Conservation (phyloP, 2,329 filamentous ascomycete genomes). For the Aspergillus brunneoviolaceus region DNA sequence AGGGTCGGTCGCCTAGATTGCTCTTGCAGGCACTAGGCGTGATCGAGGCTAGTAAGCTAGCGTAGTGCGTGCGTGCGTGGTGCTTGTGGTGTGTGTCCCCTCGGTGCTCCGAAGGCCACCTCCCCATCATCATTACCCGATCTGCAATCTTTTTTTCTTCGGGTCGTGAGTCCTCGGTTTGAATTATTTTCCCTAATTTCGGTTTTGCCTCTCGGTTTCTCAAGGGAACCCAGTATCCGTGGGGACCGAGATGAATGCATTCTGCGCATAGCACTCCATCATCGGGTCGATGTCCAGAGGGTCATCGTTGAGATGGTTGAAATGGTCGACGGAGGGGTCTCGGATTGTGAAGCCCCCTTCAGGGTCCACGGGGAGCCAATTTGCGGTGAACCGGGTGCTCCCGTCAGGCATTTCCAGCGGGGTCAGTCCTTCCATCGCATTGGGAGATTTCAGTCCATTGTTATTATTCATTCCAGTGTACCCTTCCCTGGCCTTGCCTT, state of each 20-base stretch:
- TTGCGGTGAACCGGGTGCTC: slow-evolving; percentile 29
- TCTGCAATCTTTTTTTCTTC: too few species aligned
- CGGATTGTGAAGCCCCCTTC: slow-evolving; percentile 31
- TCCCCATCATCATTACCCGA: not conserved
- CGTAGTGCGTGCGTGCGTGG: not conserved
- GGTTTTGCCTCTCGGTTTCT: not conserved
- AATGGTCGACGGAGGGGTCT: slow-evolving; percentile 1
- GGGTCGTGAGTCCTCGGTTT: not conserved
- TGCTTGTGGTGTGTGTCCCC: not conserved
- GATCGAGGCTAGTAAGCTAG: not conserved
- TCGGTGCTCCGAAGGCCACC: not conserved
- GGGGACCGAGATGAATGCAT: slow-evolving; percentile 2
- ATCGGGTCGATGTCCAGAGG: not conserved
- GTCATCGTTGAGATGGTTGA: not conserved
- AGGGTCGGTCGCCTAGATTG: not conserved
- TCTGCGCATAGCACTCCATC: not conserved
- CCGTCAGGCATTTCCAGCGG: slow-evolving; percentile 37
- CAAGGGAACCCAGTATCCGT: not conserved
- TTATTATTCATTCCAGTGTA: too few species aligned
- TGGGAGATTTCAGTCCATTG: not conserved
- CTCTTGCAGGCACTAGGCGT: not conserved
- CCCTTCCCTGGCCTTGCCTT: not conserved
- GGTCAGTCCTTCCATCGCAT: slow-evolving; percentile 19
- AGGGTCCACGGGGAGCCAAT: slow-evolving; percentile 35
- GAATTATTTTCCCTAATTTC: not conserved